These are phyloP conservation scores for Ustilago tritici DNA, from an alignment of 1,284 basidiomycete species.

Conservation along the genomic window DNA sequence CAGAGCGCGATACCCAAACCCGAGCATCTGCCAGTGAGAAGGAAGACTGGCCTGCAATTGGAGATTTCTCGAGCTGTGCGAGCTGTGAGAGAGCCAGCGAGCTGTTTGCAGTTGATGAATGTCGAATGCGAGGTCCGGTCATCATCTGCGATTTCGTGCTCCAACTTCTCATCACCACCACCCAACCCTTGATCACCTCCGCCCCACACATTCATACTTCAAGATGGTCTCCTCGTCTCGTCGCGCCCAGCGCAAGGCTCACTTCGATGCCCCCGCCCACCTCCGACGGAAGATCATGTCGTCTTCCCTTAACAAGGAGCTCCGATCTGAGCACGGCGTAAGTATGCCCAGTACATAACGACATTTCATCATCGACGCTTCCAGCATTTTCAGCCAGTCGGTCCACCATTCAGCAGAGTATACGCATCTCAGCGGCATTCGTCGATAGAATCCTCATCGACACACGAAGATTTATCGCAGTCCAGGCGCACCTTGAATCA, in stretches of 20 bases:
- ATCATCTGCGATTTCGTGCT: slow-evolving; percentile 3
- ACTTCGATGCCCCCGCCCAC: slow-evolving; percentile 67
- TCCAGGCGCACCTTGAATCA: neutral
- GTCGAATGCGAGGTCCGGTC: neutral
- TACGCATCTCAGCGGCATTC: neutral
- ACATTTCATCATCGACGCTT: neutral
- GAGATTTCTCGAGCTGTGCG: neutral
- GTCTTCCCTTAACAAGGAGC: slow-evolving; percentile 93
- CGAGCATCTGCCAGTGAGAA: neutral
- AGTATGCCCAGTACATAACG: slow-evolving; percentile 69
- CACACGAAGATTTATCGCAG: neutral
- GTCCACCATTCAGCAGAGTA: neutral
- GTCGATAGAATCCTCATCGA: neutral
- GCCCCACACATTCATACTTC: slow-evolving; percentile 42
- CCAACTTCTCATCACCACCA: slow-evolving; percentile 18
- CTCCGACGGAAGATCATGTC: slow-evolving; percentile 98
- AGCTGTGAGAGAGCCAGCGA: neutral
- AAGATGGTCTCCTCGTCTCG: slow-evolving; percentile 66
- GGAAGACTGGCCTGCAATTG: neutral
- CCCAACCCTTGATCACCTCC: slow-evolving; percentile 16
- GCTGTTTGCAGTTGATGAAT: no score
- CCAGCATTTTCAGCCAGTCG: neutral
- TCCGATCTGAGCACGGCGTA: slow-evolving; percentile 91
- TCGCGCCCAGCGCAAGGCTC: slow-evolving; percentile 63
- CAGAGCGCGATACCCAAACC: neutral